These are phyloP conservation scores for Calonectria pseudoturangicola DNA, from an alignment of 2,329 filamentous ascomycete genomes.

Conservation along the genomic window DNA sequence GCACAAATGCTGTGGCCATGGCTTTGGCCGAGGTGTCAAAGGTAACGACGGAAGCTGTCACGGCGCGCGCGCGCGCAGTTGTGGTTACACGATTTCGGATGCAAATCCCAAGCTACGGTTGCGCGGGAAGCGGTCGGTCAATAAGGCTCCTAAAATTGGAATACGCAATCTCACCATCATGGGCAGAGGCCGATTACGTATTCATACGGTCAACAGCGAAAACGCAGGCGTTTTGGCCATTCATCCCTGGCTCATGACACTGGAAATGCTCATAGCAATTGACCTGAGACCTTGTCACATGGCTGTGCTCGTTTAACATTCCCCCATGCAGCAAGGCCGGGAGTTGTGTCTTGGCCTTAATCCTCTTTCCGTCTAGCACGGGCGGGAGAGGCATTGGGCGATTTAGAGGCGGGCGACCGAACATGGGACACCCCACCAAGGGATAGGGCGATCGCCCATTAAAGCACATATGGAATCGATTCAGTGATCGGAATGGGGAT, in stretches of 20 bases:
- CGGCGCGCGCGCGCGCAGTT: not conserved
- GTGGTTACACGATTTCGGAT: slow-evolving; percentile 19
- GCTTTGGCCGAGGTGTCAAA: slow-evolving; percentile 31
- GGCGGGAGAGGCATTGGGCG: slow-evolving; percentile 49
- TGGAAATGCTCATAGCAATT: slow-evolving; percentile 19
- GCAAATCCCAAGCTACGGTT: slow-evolving; percentile 4
- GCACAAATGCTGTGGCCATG: slow-evolving; percentile 28
- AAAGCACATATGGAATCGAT: slow-evolving; percentile 26
- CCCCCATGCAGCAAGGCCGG: slow-evolving; percentile 50
- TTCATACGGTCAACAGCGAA: slow-evolving; percentile 15
- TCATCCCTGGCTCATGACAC: slow-evolving; percentile 24
- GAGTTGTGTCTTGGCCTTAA: slow-evolving; percentile 46
- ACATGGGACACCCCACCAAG: slow-evolving; percentile 22
- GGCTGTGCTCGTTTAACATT: slow-evolving; percentile 54
- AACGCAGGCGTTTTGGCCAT: slow-evolving; percentile 18
- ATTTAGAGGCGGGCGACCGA: slow-evolving; percentile 21
- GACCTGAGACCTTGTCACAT: slow-evolving; percentile 50
- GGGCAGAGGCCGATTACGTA: slow-evolving; percentile 24
- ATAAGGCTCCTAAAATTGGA: slow-evolving; percentile 40
- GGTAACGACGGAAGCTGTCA: slow-evolving; percentile 9
- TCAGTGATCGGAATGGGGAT: slow-evolving; percentile 30
- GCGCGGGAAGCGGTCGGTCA: slow-evolving; percentile 30
- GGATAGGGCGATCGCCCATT: slow-evolving; percentile 21
- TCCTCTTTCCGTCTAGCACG: slow-evolving; percentile 47
- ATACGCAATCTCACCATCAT: slow-evolving; percentile 36